phyloP scores from a whole-genome alignment of 257 asterid genomes.

The Rubia yunnanensis region DNA sequence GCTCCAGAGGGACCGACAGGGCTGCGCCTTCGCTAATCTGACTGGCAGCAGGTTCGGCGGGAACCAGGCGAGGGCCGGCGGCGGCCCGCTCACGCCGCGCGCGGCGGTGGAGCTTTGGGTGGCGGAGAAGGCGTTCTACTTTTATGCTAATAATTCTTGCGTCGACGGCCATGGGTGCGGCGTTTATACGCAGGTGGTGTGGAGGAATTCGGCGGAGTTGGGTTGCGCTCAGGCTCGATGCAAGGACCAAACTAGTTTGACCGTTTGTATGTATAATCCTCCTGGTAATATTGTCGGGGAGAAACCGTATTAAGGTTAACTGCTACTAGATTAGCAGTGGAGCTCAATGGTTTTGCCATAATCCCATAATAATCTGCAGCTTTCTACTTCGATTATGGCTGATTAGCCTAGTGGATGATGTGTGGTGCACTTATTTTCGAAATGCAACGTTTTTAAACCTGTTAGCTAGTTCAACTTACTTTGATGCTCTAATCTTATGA shows the following conservation, averaged over 20 bases:
- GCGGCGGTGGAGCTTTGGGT: conserved; percentile 67
- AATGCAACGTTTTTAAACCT: too few species aligned
- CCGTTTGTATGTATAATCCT: conserved; percentile 71
- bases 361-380: background rate
- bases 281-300: conserved; percentile 91
- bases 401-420: too few species aligned
- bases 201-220: conserved; percentile 58
- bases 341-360: background rate
- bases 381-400: background rate
- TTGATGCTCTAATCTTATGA: too few species aligned
- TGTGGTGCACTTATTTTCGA: background rate
- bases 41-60: conserved; percentile 52
- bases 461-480: too few species aligned
- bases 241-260: conserved; percentile 37
- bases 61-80: conserved; percentile 72
- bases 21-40: conserved; percentile 64
- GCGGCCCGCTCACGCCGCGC: conserved; percentile 34
- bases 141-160: conserved; percentile 56
- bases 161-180: conserved; percentile 50
- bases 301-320: conserved; percentile 75
- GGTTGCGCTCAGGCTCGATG: conserved; percentile 77
- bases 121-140: conserved; percentile 63
- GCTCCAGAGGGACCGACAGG: conserved; percentile 55
- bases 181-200: conserved; percentile 89
- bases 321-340: too few species aligned